Base-by-base conservation (phyloP, 176 grass and related monocot species). In the Oryza punctata region DNA sequence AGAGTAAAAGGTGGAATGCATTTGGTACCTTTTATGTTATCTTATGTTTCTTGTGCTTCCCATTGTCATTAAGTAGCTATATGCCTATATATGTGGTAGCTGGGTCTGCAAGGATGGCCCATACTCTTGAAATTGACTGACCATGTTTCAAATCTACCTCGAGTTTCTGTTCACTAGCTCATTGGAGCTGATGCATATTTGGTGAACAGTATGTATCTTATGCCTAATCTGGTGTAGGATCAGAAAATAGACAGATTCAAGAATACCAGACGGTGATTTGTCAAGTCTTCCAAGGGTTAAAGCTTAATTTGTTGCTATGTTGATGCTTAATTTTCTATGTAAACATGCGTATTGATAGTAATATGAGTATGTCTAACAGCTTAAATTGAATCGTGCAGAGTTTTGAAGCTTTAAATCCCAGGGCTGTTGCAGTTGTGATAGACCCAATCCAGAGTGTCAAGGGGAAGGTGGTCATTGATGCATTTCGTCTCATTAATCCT, bases 401-500 rank as follows among this genome's bases (percentile, higher is more conserved):
- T 89, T 99, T 99, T 72, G 96, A 99, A 88, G 91, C 96, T 47
- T 82, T 99, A 72, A 99, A 99, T 80, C 89, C 93, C 75, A 99
- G 96, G 77, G 96, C 93, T 25, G 93, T 99, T 69, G 96, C 96
- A 25, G 96, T 99, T 85, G 93, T 99, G 57, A 92, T 96, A 81
- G 96, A 99, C 24, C 96, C 96, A 26, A 99, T 99, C 57, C 96
- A 99, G 83, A 99, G 96, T 78, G 96, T 99, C 8, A 99, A 99
- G 73, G 96, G 96, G 50, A 99, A 99, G 85, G 96, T 99, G 33
- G 96, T 99, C 72, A 99, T 99, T 65, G 96, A 99, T 88, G 96
- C 96, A 49, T 99, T 99, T 73, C 93, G 96, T 40, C 84, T 99
- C 73, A 99, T 99, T 80, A 99, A 99, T 64, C 96, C 93, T 83